phyloP scores from a whole-genome alignment of 345 rosid species.

The Aegle marmelos region DNA sequence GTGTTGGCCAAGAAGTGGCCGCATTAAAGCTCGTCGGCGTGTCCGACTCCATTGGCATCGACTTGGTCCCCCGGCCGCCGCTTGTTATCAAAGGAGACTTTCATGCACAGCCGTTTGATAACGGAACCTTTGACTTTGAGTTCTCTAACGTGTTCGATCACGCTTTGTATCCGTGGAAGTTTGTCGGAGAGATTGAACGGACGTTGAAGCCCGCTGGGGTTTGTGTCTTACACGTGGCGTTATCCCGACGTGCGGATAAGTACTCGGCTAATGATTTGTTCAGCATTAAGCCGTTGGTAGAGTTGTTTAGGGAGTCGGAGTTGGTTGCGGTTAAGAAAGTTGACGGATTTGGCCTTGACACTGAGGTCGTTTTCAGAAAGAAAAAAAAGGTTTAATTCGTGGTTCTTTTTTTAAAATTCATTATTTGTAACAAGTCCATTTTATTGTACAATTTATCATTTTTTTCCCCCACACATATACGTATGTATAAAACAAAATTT shows the following conservation, averaged over 20 bases:
- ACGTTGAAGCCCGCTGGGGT: constrained; percentile 35
- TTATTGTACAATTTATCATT: background rate
- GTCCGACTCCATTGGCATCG: constrained; percentile 34
- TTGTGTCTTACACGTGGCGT: constrained; percentile 38
- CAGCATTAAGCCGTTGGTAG: constrained; percentile 28
- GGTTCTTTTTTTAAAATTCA: background rate
- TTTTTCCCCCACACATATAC: too few relatives aligned
- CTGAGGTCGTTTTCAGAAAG: constrained; percentile 34
- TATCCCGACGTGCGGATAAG: constrained; percentile 34
- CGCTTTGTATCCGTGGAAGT: constrained; percentile 33
- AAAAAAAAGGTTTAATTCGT: background rate
- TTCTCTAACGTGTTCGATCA: constrained; percentile 49
- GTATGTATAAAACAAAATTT: too few relatives aligned
- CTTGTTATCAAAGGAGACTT: constrained; percentile 40
- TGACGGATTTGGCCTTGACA: constrained; percentile 43
- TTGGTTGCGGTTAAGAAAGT: constrained; percentile 26
- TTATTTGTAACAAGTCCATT: background rate
- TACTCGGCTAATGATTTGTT: constrained; percentile 41
- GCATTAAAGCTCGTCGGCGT: constrained; percentile 31
- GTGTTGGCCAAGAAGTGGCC: constrained; percentile 42
- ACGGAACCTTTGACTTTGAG: constrained; percentile 36
- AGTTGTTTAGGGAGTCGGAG: constrained; percentile 29
- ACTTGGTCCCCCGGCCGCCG: constrained; percentile 39
- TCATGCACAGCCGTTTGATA: constrained; percentile 39
- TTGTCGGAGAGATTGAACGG: constrained; percentile 43